phyloP scores from a whole-genome alignment of 2,329 filamentous ascomycete genomes.

The Phialophora expanda region DNA sequence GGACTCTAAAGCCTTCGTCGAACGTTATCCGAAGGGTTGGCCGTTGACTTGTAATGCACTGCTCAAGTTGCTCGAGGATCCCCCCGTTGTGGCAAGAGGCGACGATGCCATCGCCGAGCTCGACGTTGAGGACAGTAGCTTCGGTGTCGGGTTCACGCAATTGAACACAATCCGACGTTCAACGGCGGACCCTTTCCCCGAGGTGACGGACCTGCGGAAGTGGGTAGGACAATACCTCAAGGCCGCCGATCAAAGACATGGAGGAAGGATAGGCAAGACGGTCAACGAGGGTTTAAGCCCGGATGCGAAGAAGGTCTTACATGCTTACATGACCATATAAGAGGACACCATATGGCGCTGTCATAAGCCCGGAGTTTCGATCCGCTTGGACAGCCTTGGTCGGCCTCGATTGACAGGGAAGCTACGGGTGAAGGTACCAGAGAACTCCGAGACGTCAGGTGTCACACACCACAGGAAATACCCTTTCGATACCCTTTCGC shows the following conservation, averaged over 20 bases:
- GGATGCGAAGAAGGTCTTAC: constrained; percentile 59
- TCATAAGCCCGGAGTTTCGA: background rate
- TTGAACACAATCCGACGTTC: constrained; percentile 85
- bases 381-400: background rate
- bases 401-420: background rate
- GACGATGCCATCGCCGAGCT: constrained; percentile 82
- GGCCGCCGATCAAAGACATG: constrained; percentile 74
- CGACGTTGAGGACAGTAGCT: constrained; percentile 92
- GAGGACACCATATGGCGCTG: background rate
- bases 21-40: constrained; percentile 88
- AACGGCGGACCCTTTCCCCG: constrained; percentile 79
- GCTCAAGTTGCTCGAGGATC: constrained; percentile 85
- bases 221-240: constrained; percentile 87
- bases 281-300: constrained; percentile 72
- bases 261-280: constrained; percentile 72
- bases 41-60: constrained; percentile 86
- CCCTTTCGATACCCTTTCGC: background rate
- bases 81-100: constrained; percentile 72
- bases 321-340: constrained; percentile 52
- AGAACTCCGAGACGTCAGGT: background rate
- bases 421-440: background rate
- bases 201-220: constrained; percentile 75
- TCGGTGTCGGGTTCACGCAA: constrained; percentile 91
- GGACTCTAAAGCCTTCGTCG: constrained; percentile 81
- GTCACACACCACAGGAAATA: background rate